Base-by-base conservation (phyloP, 768 basidiomycete species). In the Lyophyllum shimeji region DNA sequence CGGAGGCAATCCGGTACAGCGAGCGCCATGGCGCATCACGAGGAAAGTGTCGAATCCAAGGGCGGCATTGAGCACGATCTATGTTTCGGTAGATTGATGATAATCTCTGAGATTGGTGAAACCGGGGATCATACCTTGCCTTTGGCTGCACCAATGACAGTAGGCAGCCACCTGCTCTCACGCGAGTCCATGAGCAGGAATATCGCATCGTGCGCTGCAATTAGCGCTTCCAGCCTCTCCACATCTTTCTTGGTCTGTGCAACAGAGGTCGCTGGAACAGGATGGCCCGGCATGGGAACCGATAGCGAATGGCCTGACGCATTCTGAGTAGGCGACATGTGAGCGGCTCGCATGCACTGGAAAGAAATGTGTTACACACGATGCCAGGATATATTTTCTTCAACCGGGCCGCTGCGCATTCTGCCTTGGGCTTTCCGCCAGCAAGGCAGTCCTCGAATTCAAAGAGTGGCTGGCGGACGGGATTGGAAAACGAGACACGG, bases 241-340 rank as follows among this genome's bases (percentile, higher is more conserved):
- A 98, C 85, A 60, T 93, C 87, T n/a, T 77, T 76, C 65, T 82
- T 79, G 0, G 82, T 77, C 62, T 86, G 81, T 2, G 77, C 79
- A 4, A 86, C 67, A 0, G 78, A 79, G 0, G 74, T 71, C 0
- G 78, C 76, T 15, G 70, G 72, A 53, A 98, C 80, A 0, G 95
- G 96, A 66, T 99, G 97, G 0, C 97, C 97, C 0, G 97, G 97
- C 95, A 99, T 98, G 7, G 96, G 96, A 60, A 98, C 89, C 8
- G 87, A 83, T 2, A 98, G 75, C 9, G 80, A 79, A 60, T 90
- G 75, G 0, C 94, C 95, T 0, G 79, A 81, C 0, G 95, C 87
- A 59, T 95, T 89, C 95, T 97, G 3, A n/a, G 17, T 54, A 18
- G 7, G 17, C 23, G 6, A 37, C 15, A 33, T 45, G 34, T 23